Base-by-base conservation (phyloP, 2,329 filamentous ascomycete species). In the Teratosphaeria zuluensis region DNA sequence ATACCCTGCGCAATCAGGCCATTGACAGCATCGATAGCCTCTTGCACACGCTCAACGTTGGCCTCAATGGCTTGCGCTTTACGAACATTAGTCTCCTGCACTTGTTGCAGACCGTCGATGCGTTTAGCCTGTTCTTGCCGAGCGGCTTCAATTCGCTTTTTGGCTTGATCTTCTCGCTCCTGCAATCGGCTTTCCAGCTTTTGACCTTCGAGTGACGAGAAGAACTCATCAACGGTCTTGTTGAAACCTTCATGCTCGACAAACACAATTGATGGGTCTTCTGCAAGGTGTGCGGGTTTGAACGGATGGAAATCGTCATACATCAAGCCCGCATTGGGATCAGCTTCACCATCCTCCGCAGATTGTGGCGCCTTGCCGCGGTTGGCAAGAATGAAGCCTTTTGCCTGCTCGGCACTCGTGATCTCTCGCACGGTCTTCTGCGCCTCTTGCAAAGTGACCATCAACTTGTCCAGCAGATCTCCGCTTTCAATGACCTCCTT, bases 241-340 rank as follows among this genome's bases (percentile, higher is more conserved):
- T 96, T 96, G 78, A 95, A 97, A 9, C 86, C 88, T 6, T 90
- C 82, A 64, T 92, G 91, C 57, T 89, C 83, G 12, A 97, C 69
- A 16, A 95, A 84, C 2, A 84, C 81, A 28, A 86, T 82, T 0
- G 79, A 76, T 0, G 84, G 77, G 58, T 91, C 84, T 6, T 82
- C 78, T 62, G 86, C 83, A 62, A 95, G 88, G 65, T 97, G 92
- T 24, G 81, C 78, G 0, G 94, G 94, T 46, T 87, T 78, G 72
- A 97, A 97, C 0, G 94, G 94, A 66, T 97, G 92, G 67, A 96
- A 97, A 67, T 99, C 94, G 57, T 96, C 89, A 69, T 96, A 99
- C 1, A 95, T 77, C 5, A 94, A 70, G 11, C 70, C 74, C 72
- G 8, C 78, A 7, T 67, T 55, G n/a, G 30, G 73, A 9, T 74